Percentiles rank a stretch among this genome's conserved stretches.
Conservation (phyloP, 1,284 basidiomycete species). For the Leccinum fallax region DNA sequence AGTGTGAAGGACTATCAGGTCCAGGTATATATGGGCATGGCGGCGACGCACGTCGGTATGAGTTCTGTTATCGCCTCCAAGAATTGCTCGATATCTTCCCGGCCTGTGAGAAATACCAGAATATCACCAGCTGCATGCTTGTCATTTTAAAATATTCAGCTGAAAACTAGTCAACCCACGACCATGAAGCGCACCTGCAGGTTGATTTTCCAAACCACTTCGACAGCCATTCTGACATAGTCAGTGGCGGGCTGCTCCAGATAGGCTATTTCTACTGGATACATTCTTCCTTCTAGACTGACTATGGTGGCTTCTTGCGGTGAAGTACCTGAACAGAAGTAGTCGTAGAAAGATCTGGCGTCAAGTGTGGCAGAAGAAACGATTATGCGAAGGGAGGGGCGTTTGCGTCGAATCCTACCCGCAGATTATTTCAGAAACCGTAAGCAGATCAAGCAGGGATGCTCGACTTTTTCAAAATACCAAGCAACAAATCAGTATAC, state of each 20-base stretch:
- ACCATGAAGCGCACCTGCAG: constrained; percentile 55
- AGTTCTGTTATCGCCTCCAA: constrained; percentile 82
- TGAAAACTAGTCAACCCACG: neutral
- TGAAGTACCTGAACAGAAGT: constrained; percentile 67
- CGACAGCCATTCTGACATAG: constrained; percentile 83
- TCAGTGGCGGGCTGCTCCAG: constrained; percentile 74
- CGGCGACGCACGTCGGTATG: constrained; percentile 60
- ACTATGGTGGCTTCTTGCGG: constrained; percentile 72
- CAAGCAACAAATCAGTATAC: constrained; percentile 92
- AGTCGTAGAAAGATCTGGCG: constrained; percentile 85
- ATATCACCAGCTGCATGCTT: constrained; percentile 85
- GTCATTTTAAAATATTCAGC: constrained; percentile 1
- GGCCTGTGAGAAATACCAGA: constrained; percentile 92
- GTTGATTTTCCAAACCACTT: constrained; percentile 88
- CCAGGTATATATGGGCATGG: constrained; percentile 1
- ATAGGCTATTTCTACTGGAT: constrained; percentile 86
- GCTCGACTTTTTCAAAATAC: constrained; percentile 85
- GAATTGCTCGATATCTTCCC: constrained; percentile 94
- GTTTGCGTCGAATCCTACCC: constrained; percentile 81
- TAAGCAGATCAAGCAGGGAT: neutral
- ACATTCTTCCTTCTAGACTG: constrained; percentile 91
- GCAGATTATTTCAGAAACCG: constrained; percentile 19
- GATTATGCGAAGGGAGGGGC: constrained; percentile 86
- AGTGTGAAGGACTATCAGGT: constrained; percentile 5
- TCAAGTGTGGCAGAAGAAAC: constrained; percentile 97